Conservation (phyloP, 2,329 filamentous ascomycete species). For the Calonectria henricotiae region DNA sequence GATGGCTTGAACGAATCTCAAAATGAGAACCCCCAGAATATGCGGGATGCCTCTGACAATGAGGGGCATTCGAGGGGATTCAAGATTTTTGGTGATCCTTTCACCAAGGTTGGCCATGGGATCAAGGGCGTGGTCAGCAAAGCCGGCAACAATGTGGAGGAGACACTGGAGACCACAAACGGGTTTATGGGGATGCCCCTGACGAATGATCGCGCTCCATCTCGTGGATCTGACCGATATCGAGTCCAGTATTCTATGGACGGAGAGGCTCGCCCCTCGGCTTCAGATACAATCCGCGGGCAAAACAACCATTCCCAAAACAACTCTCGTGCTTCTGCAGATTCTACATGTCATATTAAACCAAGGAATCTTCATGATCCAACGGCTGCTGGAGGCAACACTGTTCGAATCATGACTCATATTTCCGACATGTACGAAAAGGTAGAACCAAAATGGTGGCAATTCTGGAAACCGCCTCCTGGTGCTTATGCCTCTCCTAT, state of each 20-base stretch:
- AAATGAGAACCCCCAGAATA: constrained; percentile 41
- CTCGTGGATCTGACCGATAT: constrained; percentile 50
- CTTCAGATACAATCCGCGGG: constrained; percentile 55
- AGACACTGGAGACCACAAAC: constrained; percentile 70
- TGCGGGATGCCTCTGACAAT: constrained; percentile 41
- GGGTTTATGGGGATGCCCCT: constrained; percentile 62
- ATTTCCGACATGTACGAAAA: constrained; percentile 67
- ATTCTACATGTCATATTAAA: constrained; percentile 55
- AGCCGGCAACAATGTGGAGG: constrained; percentile 68
- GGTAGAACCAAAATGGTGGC: constrained; percentile 69
- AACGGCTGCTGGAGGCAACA: constrained; percentile 61
- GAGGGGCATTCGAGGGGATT: constrained; percentile 49
- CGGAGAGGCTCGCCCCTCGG: constrained; percentile 50
- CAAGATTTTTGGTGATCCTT: constrained; percentile 57
- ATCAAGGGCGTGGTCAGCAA: constrained; percentile 64
- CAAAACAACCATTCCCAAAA: constrained; percentile 59
- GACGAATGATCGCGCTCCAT: constrained; percentile 22
- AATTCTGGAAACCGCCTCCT: constrained; percentile 77
- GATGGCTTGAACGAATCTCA: constrained; percentile 63
- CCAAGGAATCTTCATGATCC: constrained; percentile 29
- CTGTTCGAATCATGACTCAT: constrained; percentile 68
- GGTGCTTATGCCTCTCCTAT: constrained; percentile 76
- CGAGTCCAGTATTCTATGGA: constrained; percentile 55
- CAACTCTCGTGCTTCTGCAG: constrained; percentile 59
- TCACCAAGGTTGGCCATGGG: constrained; percentile 67